These are phyloP conservation scores for Halophytophthora batemanensis DNA, from an alignment of 352 stramenopile species.

Conservation along the genomic window DNA sequence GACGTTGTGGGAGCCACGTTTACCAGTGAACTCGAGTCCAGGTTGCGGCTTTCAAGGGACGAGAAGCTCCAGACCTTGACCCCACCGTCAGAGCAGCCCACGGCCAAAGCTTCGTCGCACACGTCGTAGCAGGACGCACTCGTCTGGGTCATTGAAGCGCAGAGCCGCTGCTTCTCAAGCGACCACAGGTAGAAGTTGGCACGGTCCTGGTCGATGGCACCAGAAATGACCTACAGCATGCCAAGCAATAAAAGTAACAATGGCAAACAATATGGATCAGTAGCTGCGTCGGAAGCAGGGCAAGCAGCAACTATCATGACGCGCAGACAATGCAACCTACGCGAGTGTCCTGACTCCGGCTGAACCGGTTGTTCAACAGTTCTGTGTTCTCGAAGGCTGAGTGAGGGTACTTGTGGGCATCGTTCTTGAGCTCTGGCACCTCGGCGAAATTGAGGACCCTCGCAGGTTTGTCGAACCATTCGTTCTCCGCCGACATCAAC, in stretches of 20 bases:
- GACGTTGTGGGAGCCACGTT: constrained; percentile 59
- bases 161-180: constrained; percentile 61
- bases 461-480: constrained; percentile 58
- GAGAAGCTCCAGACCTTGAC: constrained; percentile 86
- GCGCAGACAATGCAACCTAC: constrained; percentile 30
- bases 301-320: too few species aligned
- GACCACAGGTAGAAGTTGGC: constrained; percentile 87
- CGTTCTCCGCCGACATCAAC: constrained; percentile 65
- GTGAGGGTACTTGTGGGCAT: constrained; percentile 44
- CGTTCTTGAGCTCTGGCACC: constrained; percentile 53
- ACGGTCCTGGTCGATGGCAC: constrained; percentile 63
- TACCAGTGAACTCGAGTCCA: constrained; percentile 42
- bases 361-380: constrained; percentile 64
- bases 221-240: constrained; percentile 60
- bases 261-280: constrained; percentile 4
- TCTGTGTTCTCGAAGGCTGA: constrained; percentile 64
- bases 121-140: constrained; percentile 74
- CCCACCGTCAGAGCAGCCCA: constrained; percentile 70
- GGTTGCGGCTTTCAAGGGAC: constrained; percentile 48
- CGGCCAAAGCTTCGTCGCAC: constrained; percentile 75
- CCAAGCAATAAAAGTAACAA: constrained; percentile 5
- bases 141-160: constrained; percentile 61
- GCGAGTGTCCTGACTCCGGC: constrained; percentile 52
- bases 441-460: constrained; percentile 39
- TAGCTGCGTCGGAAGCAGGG: neutral